Percentiles rank a stretch among this genome's conserved stretches.
Evolutionary conservation across 2,329 filamentous ascomycete species (phyloP).

Genomic region (Golovinomyces cichoracearum): DNA sequence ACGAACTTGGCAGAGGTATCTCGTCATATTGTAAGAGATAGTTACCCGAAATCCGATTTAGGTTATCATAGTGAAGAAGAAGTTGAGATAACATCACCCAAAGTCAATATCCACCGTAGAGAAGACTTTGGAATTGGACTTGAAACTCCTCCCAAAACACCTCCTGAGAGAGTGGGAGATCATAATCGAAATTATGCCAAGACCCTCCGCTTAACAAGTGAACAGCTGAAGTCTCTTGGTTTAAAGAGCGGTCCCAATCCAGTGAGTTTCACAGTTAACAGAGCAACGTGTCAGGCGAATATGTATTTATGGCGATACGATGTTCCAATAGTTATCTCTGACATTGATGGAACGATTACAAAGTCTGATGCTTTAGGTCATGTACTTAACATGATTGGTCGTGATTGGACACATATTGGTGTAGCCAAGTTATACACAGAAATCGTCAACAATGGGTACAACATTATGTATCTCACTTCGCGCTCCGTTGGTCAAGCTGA

Average conservation of each 20-base stretch:
- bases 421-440: constrained; percentile 95
- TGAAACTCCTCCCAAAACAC: constrained; percentile 41
- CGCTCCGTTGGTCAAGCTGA: constrained; percentile 85
- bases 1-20: constrained; percentile 24
- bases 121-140: constrained; percentile 37
- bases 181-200: constrained; percentile 81
- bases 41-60: constrained; percentile 65
- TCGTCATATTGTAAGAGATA: constrained; percentile 6
- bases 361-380: constrained; percentile 91
- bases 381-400: constrained; percentile 83
- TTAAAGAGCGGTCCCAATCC: constrained; percentile 68
- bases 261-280: constrained; percentile 91
- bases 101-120: constrained; percentile 24
- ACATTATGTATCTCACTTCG: constrained; percentile 93
- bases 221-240: constrained; percentile 68
- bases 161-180: constrained; percentile 37
- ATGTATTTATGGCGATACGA: constrained; percentile 90
- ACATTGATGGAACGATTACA: constrained; percentile 96
- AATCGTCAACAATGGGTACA: constrained; percentile 86
- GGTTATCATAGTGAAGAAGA: constrained; percentile 86
- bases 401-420: constrained; percentile 92
- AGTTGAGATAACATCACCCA: constrained; percentile 28
- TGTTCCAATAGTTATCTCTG: constrained; percentile 84
- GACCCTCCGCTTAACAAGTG: constrained; percentile 78
- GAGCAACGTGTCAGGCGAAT: constrained; percentile 68